A percentile compares a stretch with the other conserved stretches of the same genome.
Evolutionary conservation across 805 yeast species (phyloP).

Genomic region (Schizosaccharomyces lindneri): DNA sequence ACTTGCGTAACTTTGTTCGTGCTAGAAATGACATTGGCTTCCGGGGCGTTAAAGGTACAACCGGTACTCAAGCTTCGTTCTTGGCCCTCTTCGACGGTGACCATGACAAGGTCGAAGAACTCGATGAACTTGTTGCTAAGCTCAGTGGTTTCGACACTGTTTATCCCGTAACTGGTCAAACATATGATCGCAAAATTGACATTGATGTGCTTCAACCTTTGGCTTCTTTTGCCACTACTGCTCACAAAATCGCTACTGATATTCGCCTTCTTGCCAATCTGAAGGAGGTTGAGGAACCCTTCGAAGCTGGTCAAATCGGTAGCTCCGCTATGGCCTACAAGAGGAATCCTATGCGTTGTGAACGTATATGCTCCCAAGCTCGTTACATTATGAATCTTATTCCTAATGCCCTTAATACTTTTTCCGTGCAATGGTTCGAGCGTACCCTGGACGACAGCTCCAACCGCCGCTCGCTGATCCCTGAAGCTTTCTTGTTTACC

Average conservation of each 20-base stretch:
- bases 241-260: slow-evolving; percentile 95
- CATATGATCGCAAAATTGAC: slow-evolving; percentile 95
- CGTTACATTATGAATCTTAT: slow-evolving; percentile 83
- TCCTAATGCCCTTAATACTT: slow-evolving; percentile 86
- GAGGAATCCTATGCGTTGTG: slow-evolving; percentile 98
- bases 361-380: slow-evolving; percentile 93
- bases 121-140: slow-evolving; percentile 81
- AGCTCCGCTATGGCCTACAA: slow-evolving; percentile 97
- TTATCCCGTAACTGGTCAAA: slow-evolving; percentile 95
- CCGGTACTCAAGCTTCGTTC: slow-evolving; percentile 97
- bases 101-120: slow-evolving; percentile 81
- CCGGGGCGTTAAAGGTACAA: slow-evolving; percentile 96
- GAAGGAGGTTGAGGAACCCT: slow-evolving; percentile 95
- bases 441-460: slow-evolving; percentile 96
- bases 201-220: slow-evolving; percentile 81
- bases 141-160: slow-evolving; percentile 82
- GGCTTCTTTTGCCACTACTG: slow-evolving; percentile 82
- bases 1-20: slow-evolving; percentile 78
- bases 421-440: slow-evolving; percentile 98
- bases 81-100: slow-evolving; percentile 85
- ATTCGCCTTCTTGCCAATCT: slow-evolving; percentile 84
- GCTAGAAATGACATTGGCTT: slow-evolving; percentile 91
- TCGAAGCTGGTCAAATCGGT: slow-evolving; percentile 95
- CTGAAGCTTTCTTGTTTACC: slow-evolving; percentile 88
- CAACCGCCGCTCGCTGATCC: slow-evolving; percentile 85